phyloP scores from a whole-genome alignment of 352 stramenopile genomes.

The Globisporangium radiosum region DNA sequence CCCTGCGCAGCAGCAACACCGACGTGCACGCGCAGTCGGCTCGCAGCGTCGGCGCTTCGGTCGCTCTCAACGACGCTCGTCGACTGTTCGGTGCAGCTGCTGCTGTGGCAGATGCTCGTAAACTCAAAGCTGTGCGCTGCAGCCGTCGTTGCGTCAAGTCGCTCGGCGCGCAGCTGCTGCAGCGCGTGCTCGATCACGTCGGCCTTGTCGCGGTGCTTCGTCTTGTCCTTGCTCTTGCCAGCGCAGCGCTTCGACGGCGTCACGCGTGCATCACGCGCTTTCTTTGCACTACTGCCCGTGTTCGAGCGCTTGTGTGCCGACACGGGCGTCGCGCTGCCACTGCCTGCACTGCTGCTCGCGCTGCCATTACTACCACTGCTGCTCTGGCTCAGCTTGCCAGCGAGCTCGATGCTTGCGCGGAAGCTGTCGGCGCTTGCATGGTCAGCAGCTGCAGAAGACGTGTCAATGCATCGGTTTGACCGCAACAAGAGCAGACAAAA shows the following conservation, averaged over 20 bases:
- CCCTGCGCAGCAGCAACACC: slow-evolving; percentile 51
- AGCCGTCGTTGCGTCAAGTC: slow-evolving; percentile 11
- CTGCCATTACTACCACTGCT: not conserved
- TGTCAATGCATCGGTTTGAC: no score
- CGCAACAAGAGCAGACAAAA: not conserved
- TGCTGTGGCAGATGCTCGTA: slow-evolving; percentile 31
- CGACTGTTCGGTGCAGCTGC: not conserved
- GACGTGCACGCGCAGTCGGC: slow-evolving; percentile 36
- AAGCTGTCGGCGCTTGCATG: slow-evolving; percentile 16
- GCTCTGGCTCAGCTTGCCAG: slow-evolving; percentile 3
- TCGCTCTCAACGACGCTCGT: slow-evolving; percentile 11
- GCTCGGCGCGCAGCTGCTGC: slow-evolving; percentile 35
- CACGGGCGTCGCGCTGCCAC: not conserved
- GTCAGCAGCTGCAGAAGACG: slow-evolving; percentile 4
- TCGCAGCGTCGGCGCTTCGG: slow-evolving; percentile 10
- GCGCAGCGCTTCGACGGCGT: slow-evolving; percentile 42
- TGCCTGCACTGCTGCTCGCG: not conserved
- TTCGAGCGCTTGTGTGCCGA: slow-evolving; percentile 12
- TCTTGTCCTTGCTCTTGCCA: slow-evolving; percentile 40
- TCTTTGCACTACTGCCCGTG: slow-evolving; percentile 17
- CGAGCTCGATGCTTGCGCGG: slow-evolving; percentile 14
- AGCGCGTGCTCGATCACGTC: slow-evolving; percentile 59
- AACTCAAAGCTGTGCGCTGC: slow-evolving; percentile 39
- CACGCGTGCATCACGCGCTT: slow-evolving; percentile 18
- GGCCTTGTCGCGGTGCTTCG: slow-evolving; percentile 49